phyloP scores from a whole-genome alignment of 306 rosid genomes.

The Senna siamea region DNA sequence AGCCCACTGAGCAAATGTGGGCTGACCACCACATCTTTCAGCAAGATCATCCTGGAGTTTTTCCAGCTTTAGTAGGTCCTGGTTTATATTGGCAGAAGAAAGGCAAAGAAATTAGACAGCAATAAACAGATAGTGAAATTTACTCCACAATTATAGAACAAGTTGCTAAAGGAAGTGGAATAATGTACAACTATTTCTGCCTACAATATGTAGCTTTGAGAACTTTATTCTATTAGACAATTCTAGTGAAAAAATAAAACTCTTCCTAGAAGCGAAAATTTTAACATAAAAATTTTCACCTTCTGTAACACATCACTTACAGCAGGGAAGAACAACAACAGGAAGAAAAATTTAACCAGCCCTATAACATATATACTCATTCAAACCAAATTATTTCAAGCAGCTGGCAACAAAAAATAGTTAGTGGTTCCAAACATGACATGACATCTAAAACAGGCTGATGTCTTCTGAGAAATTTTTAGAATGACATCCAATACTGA shows the following conservation, averaged over 20 bases:
- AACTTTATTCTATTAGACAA: constrained; percentile 15
- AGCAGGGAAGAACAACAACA: constrained; percentile 1
- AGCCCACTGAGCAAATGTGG: constrained; percentile 90
- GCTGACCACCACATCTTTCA: constrained; percentile 74
- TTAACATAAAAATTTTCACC: neutral
- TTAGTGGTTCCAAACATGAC: constrained; percentile 17
- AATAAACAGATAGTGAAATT: constrained; percentile 24
- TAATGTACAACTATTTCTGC: constrained; percentile 10
- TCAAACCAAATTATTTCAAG: constrained; percentile 20
- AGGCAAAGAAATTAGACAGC: constrained; percentile 42
- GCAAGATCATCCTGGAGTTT: constrained; percentile 76
- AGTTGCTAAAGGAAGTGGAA: neutral
- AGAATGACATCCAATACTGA: constrained; percentile 24
- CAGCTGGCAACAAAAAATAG: neutral
- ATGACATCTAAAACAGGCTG: constrained; percentile 17
- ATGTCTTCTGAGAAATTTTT: constrained; percentile 6
- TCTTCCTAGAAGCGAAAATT: neutral
- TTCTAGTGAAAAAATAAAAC: neutral
- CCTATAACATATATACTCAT: constrained; percentile 1
- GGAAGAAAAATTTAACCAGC: constrained; percentile 5
- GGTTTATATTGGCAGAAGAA: constrained; percentile 37
- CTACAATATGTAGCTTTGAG: constrained; percentile 9
- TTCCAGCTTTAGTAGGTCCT: constrained; percentile 89
- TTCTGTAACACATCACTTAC: neutral
- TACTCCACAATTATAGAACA: constrained; percentile 8